A percentile compares a stretch with the other conserved stretches of the same genome.
Conservation (phyloP, 1,139 yeast genomes). For the Hyphopichia khmerensis region DNA sequence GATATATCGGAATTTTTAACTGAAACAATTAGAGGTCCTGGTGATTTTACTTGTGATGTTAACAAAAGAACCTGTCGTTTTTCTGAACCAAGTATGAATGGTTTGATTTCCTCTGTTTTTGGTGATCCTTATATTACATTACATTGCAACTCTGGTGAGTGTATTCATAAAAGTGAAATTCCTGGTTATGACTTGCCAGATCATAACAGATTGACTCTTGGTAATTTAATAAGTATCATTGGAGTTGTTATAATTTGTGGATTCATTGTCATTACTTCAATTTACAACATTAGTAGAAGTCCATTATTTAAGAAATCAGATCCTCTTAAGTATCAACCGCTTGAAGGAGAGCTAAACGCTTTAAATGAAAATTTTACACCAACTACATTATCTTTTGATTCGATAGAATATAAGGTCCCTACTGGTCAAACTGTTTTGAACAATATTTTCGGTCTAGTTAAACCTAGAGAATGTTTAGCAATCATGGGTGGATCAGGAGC, state of each 20-base stretch:
- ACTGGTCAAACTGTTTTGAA: constrained; percentile 54
- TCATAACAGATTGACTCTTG: constrained; percentile 46
- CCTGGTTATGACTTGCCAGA: constrained; percentile 85
- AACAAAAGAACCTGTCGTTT: constrained; percentile 63
- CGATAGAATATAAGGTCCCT: constrained; percentile 61
- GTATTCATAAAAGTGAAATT: constrained; percentile 85
- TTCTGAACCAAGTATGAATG: constrained; percentile 96
- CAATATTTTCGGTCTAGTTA: constrained; percentile 69
- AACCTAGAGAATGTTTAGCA: constrained; percentile 88
- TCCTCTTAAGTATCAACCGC: constrained; percentile 16
- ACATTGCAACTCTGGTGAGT: constrained; percentile 81
- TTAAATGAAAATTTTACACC: constrained; percentile 65
- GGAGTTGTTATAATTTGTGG: constrained; percentile 47
- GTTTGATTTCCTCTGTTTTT: constrained; percentile 80
- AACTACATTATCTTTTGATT: constrained; percentile 72
- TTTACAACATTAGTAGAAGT: constrained; percentile 58
- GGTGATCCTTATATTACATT: constrained; percentile 89
- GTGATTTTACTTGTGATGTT: constrained; percentile 81
- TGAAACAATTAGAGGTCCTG: constrained; percentile 91
- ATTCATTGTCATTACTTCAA: constrained; percentile 37
- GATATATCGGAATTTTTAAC: constrained; percentile 91
- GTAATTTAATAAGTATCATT: constrained; percentile 50
- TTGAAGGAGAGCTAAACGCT: constrained; percentile 40
- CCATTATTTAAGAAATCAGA: constrained; percentile 53
- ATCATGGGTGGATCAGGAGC: constrained; percentile 99